Evolutionary conservation across 75 land plant species (phyloP).

Genomic region (Selaginella tamariscina): DNA sequence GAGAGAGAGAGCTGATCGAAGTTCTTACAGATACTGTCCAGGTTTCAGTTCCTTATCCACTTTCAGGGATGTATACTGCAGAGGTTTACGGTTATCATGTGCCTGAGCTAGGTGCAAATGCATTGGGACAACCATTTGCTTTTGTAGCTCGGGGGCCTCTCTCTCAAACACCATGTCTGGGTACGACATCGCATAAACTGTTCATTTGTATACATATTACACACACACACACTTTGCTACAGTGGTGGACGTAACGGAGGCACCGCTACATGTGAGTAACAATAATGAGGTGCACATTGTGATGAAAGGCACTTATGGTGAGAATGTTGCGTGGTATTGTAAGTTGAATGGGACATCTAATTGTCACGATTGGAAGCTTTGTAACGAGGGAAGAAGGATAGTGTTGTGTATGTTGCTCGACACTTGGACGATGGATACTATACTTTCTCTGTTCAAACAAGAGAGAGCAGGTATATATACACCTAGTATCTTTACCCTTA

Average conservation of each 20-base stretch:
- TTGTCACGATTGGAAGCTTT: neutral
- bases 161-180: neutral
- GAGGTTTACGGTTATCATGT: neutral
- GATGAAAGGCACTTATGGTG: neutral
- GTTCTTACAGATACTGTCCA: neutral
- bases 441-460: constrained; percentile 11
- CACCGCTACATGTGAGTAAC: neutral
- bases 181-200: neutral
- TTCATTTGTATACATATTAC: neutral
- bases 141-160: neutral
- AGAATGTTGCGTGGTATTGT: neutral
- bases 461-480: neutral
- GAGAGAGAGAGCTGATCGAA: no score
- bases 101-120: neutral
- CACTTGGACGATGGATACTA: neutral
- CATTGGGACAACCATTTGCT: constrained; percentile 5
- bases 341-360: neutral
- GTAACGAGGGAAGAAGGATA: neutral
- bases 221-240: neutral
- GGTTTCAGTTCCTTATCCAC: neutral
- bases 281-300: neutral
- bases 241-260: neutral
- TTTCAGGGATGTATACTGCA: neutral
- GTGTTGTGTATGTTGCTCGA: neutral
- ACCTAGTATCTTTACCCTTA: no score